Percentiles rank a stretch among this genome's conserved stretches.
These are phyloP conservation scores for Jamesozyma hellenica DNA, from an alignment of 805 yeast species.

Conservation along the genomic window DNA sequence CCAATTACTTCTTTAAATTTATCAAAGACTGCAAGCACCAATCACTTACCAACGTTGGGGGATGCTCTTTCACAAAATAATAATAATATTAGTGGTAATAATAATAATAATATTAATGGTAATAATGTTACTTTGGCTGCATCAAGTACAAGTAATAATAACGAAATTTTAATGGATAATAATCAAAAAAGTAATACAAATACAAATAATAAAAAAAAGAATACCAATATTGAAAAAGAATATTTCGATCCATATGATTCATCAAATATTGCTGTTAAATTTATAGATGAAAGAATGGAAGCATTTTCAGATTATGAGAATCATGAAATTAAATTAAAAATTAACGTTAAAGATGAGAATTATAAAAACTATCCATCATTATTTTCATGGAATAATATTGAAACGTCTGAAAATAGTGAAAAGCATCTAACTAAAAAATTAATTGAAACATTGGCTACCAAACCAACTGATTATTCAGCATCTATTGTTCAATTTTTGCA, in stretches of 20 bases:
- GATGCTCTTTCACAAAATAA: conserved; percentile 12
- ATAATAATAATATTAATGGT: conserved; percentile 1
- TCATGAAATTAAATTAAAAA: conserved; percentile 32
- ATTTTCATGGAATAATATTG: conserved; percentile 38
- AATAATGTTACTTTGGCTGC: conserved; percentile 1
- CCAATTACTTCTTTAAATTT: conserved; percentile 20
- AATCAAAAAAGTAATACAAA: not conserved
- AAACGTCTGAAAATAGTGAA: conserved; percentile 27
- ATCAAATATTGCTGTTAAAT: conserved; percentile 36
- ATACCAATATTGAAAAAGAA: conserved; percentile 28
- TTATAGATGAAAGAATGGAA: conserved; percentile 40
- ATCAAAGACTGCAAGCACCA: conserved; percentile 17
- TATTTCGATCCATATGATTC: conserved; percentile 39
- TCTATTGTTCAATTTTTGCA: conserved; percentile 27
- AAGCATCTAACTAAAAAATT: conserved; percentile 26
- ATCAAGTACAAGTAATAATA: conserved; percentile 4
- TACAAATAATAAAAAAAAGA: conserved; percentile 26
- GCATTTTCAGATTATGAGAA: conserved; percentile 32
- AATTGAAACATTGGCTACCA: conserved; percentile 30
- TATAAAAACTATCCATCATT: conserved; percentile 35
- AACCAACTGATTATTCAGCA: conserved; percentile 26
- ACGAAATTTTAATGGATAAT: not conserved
- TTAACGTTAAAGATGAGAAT: conserved; percentile 20
- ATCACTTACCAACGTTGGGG: conserved; percentile 21
- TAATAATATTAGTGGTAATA: not conserved